phyloP scores from a whole-genome alignment of 768 basidiomycete genomes.

The Tylopilus subfusipes region DNA sequence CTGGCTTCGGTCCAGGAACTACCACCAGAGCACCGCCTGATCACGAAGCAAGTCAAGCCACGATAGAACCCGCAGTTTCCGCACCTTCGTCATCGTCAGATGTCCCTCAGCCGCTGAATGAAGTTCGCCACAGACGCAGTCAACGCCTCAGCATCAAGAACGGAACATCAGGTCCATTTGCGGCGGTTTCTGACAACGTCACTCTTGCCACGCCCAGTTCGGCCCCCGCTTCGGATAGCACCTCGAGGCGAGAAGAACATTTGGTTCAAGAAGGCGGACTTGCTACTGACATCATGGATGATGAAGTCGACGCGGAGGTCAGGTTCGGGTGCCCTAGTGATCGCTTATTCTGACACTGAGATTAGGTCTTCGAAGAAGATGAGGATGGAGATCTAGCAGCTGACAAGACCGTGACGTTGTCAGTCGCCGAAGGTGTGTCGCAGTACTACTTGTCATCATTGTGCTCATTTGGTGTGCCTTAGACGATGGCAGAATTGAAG shows the following conservation, averaged over 20 bases:
- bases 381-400: constrained; percentile 67
- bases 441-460: neutral
- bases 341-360: constrained; percentile 13
- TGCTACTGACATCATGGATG: constrained; percentile 76
- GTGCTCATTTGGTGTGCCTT: constrained; percentile 6
- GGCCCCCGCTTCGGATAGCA: constrained; percentile 25
- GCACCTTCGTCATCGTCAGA: constrained; percentile 36
- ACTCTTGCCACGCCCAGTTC: constrained; percentile 25
- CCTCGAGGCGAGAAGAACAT: constrained; percentile 42
- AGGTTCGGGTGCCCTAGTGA: neutral
- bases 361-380: constrained; percentile 80
- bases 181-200: constrained; percentile 10
- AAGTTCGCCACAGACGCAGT: constrained; percentile 68
- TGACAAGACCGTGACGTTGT: constrained; percentile 85
- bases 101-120: constrained; percentile 34
- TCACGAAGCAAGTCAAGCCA: constrained; percentile 29
- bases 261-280: constrained; percentile 60
- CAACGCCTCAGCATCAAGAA: constrained; percentile 78
- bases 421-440: constrained; percentile 70
- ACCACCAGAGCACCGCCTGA: constrained; percentile 37
- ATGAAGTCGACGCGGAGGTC: constrained; percentile 78
- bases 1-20: constrained; percentile 59
- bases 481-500: constrained; percentile 94
- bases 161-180: constrained; percentile 22
- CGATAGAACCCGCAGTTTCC: constrained; percentile 24